Base-by-base conservation (phyloP, 2,329 filamentous ascomycete genomes). In the Malbranchea cinnamomea region DNA sequence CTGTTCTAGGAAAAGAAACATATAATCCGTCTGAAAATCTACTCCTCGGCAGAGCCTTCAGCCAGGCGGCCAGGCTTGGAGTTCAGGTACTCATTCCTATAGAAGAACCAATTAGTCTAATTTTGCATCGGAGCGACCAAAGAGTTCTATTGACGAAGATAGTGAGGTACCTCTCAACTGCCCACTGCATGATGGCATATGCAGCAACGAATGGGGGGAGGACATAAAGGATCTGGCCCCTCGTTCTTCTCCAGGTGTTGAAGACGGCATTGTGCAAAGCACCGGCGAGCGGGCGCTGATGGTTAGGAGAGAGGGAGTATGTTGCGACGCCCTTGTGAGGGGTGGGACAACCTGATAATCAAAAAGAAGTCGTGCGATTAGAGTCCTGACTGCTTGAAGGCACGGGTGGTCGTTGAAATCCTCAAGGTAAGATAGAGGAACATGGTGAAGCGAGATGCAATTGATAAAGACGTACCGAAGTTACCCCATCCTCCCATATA, bases 241-340 rank as follows among this genome's bases (percentile, higher is more conserved):
- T 76, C 62, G 78, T 80, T 50, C 89, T 75, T 59, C 89, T 77
- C 71, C 79, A 91, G 47, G 74, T 77, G 72, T 98, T 98, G 77
- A 95, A 95, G 65, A 95, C 62, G 50, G 85, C 87, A 44, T 77
- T 79, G 58, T 87, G 63, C 41, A 68, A 59, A 37, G 77, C 65
- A 48, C 81, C 82, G 41, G 83, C 83, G 44, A 92, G 68, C 40
- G 84, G 80, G 50, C 80, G 76, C 66, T 93, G 87, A 54, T 80
- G 78, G 71, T 98, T 95, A 44, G 78, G 62, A 46, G 81, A 77
- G 44, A 98, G 54, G 43, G 76, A 69, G 63, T 91, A 95, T 49
- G 65, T 64, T 33, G 65, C 60, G 36, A 77, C 61, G 47, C 71
- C 71, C 49, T 71, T 71, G 51, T 75, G 71, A 11, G 38, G 34